These are phyloP conservation scores for Aplosporella prunicola DNA, from an alignment of 2,329 filamentous ascomycete species.

Conservation along the genomic window DNA sequence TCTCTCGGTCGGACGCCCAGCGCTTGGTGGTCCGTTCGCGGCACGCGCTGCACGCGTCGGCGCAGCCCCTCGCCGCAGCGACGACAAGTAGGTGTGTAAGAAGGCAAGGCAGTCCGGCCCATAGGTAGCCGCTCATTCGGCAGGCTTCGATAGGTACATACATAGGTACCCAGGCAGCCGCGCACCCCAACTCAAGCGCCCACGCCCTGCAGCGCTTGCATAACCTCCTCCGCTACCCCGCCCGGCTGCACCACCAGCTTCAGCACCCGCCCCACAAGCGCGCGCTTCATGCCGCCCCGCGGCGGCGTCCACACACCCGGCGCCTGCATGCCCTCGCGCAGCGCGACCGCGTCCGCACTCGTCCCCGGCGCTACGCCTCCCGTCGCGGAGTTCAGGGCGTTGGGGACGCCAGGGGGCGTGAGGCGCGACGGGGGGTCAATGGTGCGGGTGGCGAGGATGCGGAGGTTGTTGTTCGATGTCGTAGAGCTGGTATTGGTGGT, in stretches of 20 bases:
- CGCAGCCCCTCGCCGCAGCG: too few relatives aligned
- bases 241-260: conserved; percentile 65
- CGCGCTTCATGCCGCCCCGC: conserved; percentile 70
- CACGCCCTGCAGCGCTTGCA: conserved; percentile 70
- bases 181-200: too few relatives aligned
- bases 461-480: conserved; percentile 14
- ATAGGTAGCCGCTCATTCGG: too few relatives aligned
- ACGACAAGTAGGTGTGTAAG: too few relatives aligned
- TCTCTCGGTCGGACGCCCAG: too few relatives aligned
- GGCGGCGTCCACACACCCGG: conserved; percentile 77
- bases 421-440: conserved; percentile 42
- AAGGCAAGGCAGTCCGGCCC: too few relatives aligned
- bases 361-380: conserved; percentile 30
- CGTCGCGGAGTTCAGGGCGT: conserved; percentile 37
- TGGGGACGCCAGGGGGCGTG: conserved; percentile 40
- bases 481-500: conserved; percentile 11
- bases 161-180: too few relatives aligned
- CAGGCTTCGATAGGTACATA: too few relatives aligned
- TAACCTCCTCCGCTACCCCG: conserved; percentile 76
- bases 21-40: too few relatives aligned
- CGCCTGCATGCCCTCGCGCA: conserved; percentile 48
- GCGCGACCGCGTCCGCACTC: conserved; percentile 31
- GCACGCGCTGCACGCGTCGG: too few relatives aligned
- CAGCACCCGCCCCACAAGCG: conserved; percentile 63
- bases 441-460: conserved; percentile 37